phyloP scores from a whole-genome alignment of 495 filamentous ascomycete species.

The Platismatia glauca region DNA sequence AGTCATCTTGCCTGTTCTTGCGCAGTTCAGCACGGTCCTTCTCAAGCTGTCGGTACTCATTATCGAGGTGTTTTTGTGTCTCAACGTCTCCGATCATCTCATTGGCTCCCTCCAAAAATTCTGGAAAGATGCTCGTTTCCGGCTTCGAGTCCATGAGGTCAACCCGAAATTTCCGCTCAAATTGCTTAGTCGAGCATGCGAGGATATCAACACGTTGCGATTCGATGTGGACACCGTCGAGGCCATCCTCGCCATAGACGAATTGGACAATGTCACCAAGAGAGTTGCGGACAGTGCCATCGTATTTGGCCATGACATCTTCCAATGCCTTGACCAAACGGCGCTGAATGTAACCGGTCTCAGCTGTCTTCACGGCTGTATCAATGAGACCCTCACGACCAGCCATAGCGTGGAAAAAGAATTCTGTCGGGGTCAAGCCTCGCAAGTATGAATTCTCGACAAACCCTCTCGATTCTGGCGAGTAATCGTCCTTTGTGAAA shows the following conservation, averaged over 20 bases:
- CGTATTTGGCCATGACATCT: slow-evolving; percentile 95
- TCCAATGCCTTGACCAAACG: slow-evolving; percentile 96
- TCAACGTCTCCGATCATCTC: slow-evolving; percentile 80
- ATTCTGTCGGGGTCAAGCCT: slow-evolving; percentile 89
- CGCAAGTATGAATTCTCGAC: slow-evolving; percentile 98
- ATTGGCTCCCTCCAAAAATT: slow-evolving; percentile 73
- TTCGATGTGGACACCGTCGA: slow-evolving; percentile 86
- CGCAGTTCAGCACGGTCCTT: slow-evolving; percentile 70
- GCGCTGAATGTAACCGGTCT: slow-evolving; percentile 98
- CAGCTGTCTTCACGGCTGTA: slow-evolving; percentile 98
- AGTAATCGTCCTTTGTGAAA: slow-evolving; percentile 99
- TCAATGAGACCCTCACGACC: slow-evolving; percentile 99
- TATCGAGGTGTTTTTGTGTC: slow-evolving; percentile 76
- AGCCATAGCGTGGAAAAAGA: slow-evolving; percentile 99
- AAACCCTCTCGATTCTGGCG: slow-evolving; percentile 91
- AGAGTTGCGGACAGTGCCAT: slow-evolving; percentile 94
- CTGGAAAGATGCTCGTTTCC: slow-evolving; percentile 49
- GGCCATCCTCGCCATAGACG: slow-evolving; percentile 92
- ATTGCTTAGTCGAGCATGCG: slow-evolving; percentile 58
- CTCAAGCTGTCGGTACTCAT: slow-evolving; percentile 73
- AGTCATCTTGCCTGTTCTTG: slow-evolving; percentile 52
- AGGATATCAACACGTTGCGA: slow-evolving; percentile 83
- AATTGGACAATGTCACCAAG: slow-evolving; percentile 96
- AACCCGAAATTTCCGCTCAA: slow-evolving; percentile 74
- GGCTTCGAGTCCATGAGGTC: slow-evolving; percentile 86